Base-by-base conservation (phyloP, 2,329 filamentous ascomycete species). In the Fusarium palustre region DNA sequence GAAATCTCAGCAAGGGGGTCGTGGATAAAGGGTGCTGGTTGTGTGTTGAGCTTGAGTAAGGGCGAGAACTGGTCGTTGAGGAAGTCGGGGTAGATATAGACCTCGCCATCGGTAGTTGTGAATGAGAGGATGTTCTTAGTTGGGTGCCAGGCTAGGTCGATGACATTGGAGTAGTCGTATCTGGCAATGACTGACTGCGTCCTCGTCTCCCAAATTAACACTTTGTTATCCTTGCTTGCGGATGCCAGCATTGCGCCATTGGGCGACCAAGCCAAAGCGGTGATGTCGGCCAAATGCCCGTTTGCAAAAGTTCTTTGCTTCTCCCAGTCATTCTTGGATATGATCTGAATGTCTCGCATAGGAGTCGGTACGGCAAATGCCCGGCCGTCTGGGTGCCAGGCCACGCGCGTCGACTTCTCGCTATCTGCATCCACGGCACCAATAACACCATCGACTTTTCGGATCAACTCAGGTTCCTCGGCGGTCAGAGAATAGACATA, bases 301-400 rank as follows among this genome's bases (percentile, higher is more conserved):
- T 90, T 89, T 16, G 89, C 82, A 77, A 99, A 99, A 0, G 84
- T 81, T 64, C 91, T 88, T 78, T 98, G 94, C 71, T 91, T 91
- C 76, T 94, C 92, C 92, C 95, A 97, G 77, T 97, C 93, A 54
- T 88, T 89, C 66, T 90, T 90, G n/a, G 95, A 97, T 58, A 97
- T 87, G 39, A 97, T 88, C 75, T 97, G 91, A 30, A 97, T 89
- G 77, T 97, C 91, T 80, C 91, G 88, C 24, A 91, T 93, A 0
- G 91, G 87, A 22, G 94, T 97, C 1, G 93, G 90, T 22, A 92
- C 90, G 2, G 93, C 94, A 79, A 99, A 97, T 5, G 94, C 93
- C 70, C 93, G 88, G 22, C 96, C 95, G 77, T 98, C 95, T 0
- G 97, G 97, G 80, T 98, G 96, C 96, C 96, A 99, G 1, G 89